These are phyloP conservation scores for Yarrowia hollandica DNA, from an alignment of 805 yeast species.

Conservation along the genomic window DNA sequence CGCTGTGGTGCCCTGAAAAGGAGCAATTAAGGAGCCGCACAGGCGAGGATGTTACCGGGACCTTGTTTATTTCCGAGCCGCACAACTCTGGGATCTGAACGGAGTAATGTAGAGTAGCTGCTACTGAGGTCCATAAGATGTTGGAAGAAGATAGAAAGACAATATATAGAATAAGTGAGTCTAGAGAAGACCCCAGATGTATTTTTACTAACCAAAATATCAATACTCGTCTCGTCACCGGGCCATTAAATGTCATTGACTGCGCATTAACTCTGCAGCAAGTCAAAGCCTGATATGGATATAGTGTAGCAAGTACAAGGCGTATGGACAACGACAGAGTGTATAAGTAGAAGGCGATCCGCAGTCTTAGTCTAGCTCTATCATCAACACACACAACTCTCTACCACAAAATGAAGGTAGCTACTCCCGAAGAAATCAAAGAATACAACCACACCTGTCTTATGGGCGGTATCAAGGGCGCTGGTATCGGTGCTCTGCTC, in stretches of 20 bases:
- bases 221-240: not conserved
- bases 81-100: not conserved
- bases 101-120: too few relatives aligned
- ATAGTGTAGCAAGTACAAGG: slow-evolving; percentile 16
- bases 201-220: too few relatives aligned
- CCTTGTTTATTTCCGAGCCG: slow-evolving; percentile 14
- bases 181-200: not conserved
- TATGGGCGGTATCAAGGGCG: slow-evolving; percentile 63
- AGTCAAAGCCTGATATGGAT: slow-evolving; percentile 12
- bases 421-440: slow-evolving; percentile 62
- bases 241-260: not conserved
- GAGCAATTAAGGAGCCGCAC: slow-evolving; percentile 11
- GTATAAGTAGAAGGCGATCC: not conserved
- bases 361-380: not conserved
- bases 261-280: slow-evolving; percentile 1
- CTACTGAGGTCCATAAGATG: too few relatives aligned
- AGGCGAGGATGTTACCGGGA: not conserved
- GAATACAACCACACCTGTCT: slow-evolving; percentile 62
- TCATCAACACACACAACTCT: not conserved
- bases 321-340: not conserved
- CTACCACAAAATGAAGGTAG: slow-evolving; percentile 60
- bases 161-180: not conserved
- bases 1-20: slow-evolving; percentile 15
- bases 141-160: too few relatives aligned
- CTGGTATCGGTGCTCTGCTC: slow-evolving; percentile 54